Conservation (phyloP, 2,329 filamentous ascomycete genomes). For the Venturia asperata region DNA sequence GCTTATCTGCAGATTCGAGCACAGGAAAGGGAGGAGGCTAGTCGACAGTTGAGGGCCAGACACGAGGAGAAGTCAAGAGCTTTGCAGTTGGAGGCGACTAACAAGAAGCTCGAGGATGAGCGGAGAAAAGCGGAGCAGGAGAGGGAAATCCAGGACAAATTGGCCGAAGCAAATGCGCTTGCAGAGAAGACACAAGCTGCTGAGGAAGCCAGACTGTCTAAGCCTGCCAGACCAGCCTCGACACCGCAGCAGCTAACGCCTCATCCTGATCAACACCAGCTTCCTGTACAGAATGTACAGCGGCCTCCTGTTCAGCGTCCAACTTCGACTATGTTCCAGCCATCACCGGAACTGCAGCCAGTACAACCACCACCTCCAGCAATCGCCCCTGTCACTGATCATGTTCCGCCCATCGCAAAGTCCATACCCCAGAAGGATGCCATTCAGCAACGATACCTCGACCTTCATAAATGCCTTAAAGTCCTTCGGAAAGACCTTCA, state of each 20-base stretch:
- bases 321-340: not conserved
- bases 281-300: not conserved
- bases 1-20: not conserved
- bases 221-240: conserved; percentile 9
- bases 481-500: conserved; percentile 48
- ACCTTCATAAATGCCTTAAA: conserved; percentile 63
- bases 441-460: conserved; percentile 43
- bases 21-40: not conserved
- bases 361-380: not conserved
- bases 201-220: not conserved
- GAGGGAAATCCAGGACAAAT: conserved; percentile 19
- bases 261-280: not conserved
- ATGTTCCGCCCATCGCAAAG: not conserved
- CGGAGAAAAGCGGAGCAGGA: conserved; percentile 25
- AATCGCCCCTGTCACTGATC: not conserved
- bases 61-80: conserved; percentile 23
- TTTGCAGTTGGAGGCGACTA: conserved; percentile 20
- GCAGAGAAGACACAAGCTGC: conserved; percentile 5
- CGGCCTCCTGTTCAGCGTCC: not conserved
- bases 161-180: conserved; percentile 12
- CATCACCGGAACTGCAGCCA: not conserved
- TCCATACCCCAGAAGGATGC: conserved; percentile 31
- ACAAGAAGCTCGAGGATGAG: conserved; percentile 23
- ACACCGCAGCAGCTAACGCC: not conserved
- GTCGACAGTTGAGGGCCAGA: conserved; percentile 27